These are phyloP conservation scores for Ogataea pilisensis DNA, from an alignment of 805 yeast species.

Conservation along the genomic window DNA sequence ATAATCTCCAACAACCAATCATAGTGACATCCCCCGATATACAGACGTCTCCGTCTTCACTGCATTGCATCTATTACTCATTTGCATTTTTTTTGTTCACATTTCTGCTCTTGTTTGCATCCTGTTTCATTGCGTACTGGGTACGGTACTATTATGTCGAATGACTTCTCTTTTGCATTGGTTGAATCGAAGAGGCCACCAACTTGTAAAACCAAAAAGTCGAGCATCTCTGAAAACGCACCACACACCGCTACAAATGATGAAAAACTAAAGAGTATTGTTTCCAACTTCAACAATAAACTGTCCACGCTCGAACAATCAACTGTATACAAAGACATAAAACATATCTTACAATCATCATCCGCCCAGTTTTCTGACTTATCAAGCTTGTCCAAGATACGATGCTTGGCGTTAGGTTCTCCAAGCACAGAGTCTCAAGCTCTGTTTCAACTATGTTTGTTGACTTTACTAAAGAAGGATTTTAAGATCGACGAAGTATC, in stretches of 20 bases:
- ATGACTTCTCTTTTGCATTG: neutral
- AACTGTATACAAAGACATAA: neutral
- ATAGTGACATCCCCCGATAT: too few relatives aligned
- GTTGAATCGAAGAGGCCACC: neutral
- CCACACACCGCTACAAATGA: too few relatives aligned
- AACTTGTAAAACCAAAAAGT: too few relatives aligned
- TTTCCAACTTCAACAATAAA: too few relatives aligned
- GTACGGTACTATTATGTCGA: neutral
- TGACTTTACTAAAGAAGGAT: constrained; percentile 14
- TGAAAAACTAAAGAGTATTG: too few relatives aligned
- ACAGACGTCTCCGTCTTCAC: too few relatives aligned
- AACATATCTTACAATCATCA: neutral
- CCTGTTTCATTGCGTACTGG: neutral
- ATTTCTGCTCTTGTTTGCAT: too few relatives aligned
- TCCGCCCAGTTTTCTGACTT: neutral
- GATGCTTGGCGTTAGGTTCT: constrained; percentile 32
- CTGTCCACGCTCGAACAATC: too few relatives aligned
- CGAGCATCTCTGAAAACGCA: too few relatives aligned
- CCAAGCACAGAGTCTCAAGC: constrained; percentile 21
- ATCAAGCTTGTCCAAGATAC: constrained; percentile 5
- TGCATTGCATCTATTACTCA: too few relatives aligned
- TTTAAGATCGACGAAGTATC: constrained; percentile 15
- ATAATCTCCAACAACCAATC: too few relatives aligned
- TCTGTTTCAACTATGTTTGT: constrained; percentile 26
- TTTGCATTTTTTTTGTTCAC: too few relatives aligned